Percentiles rank a stretch among this genome's conserved stretches.
Evolutionary conservation across 352 stramenopile genomes (phyloP).

Genomic region (Globisporangium cystogenes): DNA sequence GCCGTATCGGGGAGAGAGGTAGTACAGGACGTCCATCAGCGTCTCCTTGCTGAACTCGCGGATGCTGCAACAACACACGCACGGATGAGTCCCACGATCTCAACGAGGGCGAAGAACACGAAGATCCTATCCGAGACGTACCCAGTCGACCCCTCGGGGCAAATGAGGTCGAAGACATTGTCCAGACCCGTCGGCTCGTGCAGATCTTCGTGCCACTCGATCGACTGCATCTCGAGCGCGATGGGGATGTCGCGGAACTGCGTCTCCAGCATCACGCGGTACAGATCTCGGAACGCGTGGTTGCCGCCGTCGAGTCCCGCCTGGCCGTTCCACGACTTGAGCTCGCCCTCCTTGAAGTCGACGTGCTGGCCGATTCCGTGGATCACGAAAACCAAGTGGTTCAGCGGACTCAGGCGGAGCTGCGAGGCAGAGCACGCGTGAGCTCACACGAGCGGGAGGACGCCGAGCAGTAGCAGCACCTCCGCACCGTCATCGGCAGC

Average conservation of each 20-base stretch:
- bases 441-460: neutral
- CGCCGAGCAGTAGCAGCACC: neutral
- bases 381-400: slow-evolving; percentile 86
- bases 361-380: slow-evolving; percentile 84
- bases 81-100: neutral
- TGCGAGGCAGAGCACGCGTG: slow-evolving; percentile 11
- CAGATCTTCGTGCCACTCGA: slow-evolving; percentile 89
- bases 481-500: slow-evolving; percentile 58
- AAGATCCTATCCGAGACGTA: slow-evolving; percentile 16
- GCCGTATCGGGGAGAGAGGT: slow-evolving; percentile 87
- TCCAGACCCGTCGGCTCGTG: slow-evolving; percentile 82
- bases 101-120: neutral
- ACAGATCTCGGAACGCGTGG: slow-evolving; percentile 74
- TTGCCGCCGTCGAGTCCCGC: slow-evolving; percentile 71
- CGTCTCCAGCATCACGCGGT: slow-evolving; percentile 66
- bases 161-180: slow-evolving; percentile 82
- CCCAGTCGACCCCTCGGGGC: slow-evolving; percentile 63
- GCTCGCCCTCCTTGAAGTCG: slow-evolving; percentile 81
- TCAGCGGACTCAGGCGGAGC: slow-evolving; percentile 67
- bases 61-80: slow-evolving; percentile 37
- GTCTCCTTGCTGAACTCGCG: slow-evolving; percentile 93
- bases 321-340: slow-evolving; percentile 75
- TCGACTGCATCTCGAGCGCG: slow-evolving; percentile 83
- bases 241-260: slow-evolving; percentile 80
- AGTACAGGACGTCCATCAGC: slow-evolving; percentile 93